A percentile compares a stretch with the other conserved stretches of the same genome.
phyloP scores from a whole-genome alignment of 1,284 basidiomycete genomes.

The Somion occarium region DNA sequence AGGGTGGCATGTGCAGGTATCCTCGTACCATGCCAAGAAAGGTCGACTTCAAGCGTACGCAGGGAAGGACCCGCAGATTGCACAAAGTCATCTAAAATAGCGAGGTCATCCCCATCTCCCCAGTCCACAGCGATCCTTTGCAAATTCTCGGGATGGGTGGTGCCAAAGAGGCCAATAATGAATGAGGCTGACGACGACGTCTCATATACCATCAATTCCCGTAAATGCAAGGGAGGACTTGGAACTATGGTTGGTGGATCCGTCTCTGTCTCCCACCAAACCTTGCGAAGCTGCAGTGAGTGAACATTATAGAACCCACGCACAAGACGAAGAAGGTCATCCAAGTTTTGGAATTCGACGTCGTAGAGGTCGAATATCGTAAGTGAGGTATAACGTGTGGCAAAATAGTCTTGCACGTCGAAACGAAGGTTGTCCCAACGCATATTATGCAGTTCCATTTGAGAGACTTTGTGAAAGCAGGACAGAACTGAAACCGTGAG shows the following conservation, averaged over 20 bases:
- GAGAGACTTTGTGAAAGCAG: background rate
- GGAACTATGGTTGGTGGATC: too few species aligned
- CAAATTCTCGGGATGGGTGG: background rate
- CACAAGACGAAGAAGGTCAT: constrained; percentile 4
- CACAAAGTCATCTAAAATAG: background rate
- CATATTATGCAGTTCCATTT: background rate
- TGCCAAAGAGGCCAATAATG: background rate
- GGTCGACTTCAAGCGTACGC: constrained; percentile 1
- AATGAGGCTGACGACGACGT: constrained; percentile 1
- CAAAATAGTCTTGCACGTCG: constrained; percentile 2
- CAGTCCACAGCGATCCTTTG: constrained; percentile 4
- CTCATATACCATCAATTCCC: constrained; percentile 3
- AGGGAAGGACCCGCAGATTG: background rate
- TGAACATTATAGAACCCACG: background rate
- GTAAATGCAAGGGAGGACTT: too few species aligned
- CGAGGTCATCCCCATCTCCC: constrained; percentile 3
- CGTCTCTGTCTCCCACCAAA: background rate
- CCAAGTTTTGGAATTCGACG: constrained; percentile 1
- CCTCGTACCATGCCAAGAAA: constrained; percentile 7
- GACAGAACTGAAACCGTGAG: background rate
- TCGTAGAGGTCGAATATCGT: background rate
- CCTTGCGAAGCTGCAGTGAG: background rate
- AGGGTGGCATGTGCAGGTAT: background rate
- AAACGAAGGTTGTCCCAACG: constrained; percentile 1
- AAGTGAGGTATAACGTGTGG: background rate